Conservation (phyloP, 495 filamentous ascomycete genomes). For the Xylaria intraflava region DNA sequence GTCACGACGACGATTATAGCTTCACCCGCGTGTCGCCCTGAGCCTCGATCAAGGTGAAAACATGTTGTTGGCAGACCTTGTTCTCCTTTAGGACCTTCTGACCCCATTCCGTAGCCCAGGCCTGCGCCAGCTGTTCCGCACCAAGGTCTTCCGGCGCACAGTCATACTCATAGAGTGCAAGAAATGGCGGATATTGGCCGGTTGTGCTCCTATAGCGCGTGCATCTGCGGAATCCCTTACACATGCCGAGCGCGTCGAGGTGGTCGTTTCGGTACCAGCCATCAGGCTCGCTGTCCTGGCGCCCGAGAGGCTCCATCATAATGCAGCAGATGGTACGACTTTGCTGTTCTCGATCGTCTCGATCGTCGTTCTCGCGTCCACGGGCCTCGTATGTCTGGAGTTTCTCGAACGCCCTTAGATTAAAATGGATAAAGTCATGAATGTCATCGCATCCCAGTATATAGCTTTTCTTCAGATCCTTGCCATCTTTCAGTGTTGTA, state of each 20-base stretch:
- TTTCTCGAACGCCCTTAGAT: not conserved
- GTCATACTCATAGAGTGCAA: not conserved
- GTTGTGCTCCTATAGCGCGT: not conserved
- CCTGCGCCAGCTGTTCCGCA: not conserved
- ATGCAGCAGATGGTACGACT: not conserved
- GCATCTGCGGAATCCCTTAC: not conserved
- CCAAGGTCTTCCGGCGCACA: not conserved
- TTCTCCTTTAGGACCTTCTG: not conserved
- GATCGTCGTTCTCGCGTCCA: not conserved
- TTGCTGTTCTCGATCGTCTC: not conserved
- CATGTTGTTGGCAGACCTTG: not conserved
- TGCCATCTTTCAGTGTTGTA: not conserved
- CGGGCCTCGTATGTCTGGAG: not conserved
- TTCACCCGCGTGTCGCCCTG: not conserved
- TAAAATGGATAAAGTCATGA: not conserved
- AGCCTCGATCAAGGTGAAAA: not conserved
- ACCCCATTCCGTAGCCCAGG: not conserved
- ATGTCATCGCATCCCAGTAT: not conserved
- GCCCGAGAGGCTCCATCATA: not conserved
- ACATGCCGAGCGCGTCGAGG: not conserved
- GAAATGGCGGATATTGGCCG: not conserved
- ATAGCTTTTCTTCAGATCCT: not conserved
- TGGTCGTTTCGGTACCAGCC: not conserved
- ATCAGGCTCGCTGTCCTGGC: not conserved
- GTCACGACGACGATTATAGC: not conserved